Conservation (phyloP, 805 yeast species). For the Kluyveromyces siamensis region DNA sequence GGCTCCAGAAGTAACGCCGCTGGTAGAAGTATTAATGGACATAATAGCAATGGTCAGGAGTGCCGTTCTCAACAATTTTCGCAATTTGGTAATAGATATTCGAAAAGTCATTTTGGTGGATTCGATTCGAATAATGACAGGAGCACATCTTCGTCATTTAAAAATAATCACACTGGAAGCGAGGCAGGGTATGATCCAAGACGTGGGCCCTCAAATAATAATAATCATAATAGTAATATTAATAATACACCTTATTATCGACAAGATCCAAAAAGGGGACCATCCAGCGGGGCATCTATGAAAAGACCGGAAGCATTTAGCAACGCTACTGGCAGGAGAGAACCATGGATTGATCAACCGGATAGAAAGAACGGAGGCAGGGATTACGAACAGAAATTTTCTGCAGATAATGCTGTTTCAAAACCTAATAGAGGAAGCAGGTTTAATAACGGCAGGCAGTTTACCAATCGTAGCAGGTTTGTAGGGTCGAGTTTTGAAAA, state of each 20-base stretch:
- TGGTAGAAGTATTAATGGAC: not conserved
- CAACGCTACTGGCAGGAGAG: not conserved
- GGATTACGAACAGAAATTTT: not conserved
- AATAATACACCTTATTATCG: not conserved
- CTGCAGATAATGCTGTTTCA: not conserved
- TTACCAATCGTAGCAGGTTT: constrained; percentile 1
- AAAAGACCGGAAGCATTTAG: not conserved
- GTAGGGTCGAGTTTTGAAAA: not conserved
- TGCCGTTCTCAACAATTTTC: not conserved
- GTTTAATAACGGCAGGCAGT: not conserved
- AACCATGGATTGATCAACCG: not conserved
- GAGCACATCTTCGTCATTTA: not conserved
- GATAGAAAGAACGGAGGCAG: not conserved
- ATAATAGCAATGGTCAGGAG: not conserved
- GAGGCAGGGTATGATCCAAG: not conserved
- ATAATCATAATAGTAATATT: too few species aligned
- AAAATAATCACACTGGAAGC: not conserved
- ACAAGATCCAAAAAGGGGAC: not conserved
- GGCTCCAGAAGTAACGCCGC: too few species aligned
- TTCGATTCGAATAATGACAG: not conserved
- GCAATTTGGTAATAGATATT: not conserved
- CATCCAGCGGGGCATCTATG: not conserved
- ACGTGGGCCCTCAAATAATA: not conserved
- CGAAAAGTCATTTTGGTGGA: not conserved
- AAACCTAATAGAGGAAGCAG: not conserved